A percentile compares a stretch with the other conserved stretches of the same genome.
phyloP scores from a whole-genome alignment of 2,329 filamentous ascomycete species.

The Fusarium buharicum region DNA sequence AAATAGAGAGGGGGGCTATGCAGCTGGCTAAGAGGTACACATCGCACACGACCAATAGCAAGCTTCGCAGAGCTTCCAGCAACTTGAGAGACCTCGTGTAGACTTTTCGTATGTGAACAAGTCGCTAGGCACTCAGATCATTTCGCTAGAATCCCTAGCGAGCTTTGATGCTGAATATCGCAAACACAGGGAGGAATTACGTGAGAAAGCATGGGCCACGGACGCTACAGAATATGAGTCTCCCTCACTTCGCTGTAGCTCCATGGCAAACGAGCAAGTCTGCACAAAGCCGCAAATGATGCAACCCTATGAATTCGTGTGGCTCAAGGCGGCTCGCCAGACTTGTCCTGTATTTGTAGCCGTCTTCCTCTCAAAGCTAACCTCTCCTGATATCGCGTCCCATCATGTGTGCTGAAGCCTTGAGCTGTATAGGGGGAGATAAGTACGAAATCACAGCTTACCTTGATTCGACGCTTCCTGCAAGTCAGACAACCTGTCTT shows the following conservation, averaged over 20 bases:
- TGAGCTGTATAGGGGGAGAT: slow-evolving; percentile 21
- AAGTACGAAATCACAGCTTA: slow-evolving; percentile 52
- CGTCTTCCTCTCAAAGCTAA: slow-evolving; percentile 18
- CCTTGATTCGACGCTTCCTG: slow-evolving; percentile 71
- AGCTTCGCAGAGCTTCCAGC: slow-evolving; percentile 27
- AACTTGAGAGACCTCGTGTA: slow-evolving; percentile 15
- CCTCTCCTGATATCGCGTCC: slow-evolving; percentile 23
- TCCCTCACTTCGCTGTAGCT: slow-evolving; percentile 37
- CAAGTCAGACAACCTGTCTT: slow-evolving; percentile 72
- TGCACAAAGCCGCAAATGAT: slow-evolving; percentile 35
- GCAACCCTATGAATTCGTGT: slow-evolving; percentile 30
- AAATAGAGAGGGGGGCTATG: slow-evolving; percentile 22
- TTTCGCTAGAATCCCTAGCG: slow-evolving; percentile 1
- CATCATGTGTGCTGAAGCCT: slow-evolving; percentile 16
- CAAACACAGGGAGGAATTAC: slow-evolving; percentile 33
- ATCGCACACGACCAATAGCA: slow-evolving; percentile 28
- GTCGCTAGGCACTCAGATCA: slow-evolving; percentile 12
- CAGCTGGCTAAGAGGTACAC: slow-evolving; percentile 21
- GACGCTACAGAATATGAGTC: slow-evolving; percentile 40
- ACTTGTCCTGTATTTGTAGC: slow-evolving; percentile 19
- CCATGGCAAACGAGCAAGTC: slow-evolving; percentile 30
- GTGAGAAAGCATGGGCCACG: slow-evolving; percentile 28
- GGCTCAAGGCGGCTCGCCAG: slow-evolving; percentile 26
- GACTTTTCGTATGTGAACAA: slow-evolving; percentile 15
- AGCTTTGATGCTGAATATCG: slow-evolving; percentile 14